Evolutionary conservation across 495 filamentous ascomycete genomes (phyloP).

Genomic region (Tirmania nivea): DNA sequence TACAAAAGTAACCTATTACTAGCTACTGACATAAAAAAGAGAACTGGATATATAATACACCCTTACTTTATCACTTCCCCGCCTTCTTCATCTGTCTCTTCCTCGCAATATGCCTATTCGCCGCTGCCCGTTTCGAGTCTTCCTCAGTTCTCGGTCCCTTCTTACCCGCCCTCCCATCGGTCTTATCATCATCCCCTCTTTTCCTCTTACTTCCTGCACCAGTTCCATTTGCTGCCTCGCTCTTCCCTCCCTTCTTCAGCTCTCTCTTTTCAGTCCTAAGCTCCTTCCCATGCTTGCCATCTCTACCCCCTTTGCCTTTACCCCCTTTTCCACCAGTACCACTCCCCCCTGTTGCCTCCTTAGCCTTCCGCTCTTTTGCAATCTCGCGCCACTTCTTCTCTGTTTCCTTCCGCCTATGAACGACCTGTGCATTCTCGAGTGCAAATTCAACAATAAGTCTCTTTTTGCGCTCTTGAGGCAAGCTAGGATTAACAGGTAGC

Average conservation of each 20-base stretch:
- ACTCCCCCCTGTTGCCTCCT: not conserved
- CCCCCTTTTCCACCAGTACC: not conserved
- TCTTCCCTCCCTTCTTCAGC: not conserved
- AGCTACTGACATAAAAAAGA: not conserved
- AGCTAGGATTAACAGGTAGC: not conserved
- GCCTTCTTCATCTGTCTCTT: conserved; percentile 11
- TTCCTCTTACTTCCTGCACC: not conserved
- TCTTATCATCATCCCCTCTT: not conserved
- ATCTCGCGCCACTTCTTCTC: conserved; percentile 19
- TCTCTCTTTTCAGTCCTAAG: not conserved
- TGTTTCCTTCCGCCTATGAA: conserved; percentile 47
- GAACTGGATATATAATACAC: too few relatives aligned
- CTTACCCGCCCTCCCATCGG: too few relatives aligned
- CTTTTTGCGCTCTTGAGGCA: conserved; percentile 37
- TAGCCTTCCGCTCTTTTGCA: conserved; percentile 11
- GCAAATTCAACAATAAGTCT: conserved; percentile 90
- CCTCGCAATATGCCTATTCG: conserved; percentile 12
- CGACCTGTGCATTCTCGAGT: conserved; percentile 92
- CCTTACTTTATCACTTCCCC: too few relatives aligned
- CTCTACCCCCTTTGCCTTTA: conserved; percentile 2
- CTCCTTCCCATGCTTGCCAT: not conserved
- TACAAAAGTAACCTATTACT: not conserved
- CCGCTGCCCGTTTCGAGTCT: conserved; percentile 11
- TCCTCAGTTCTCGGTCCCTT: conserved; percentile 4
- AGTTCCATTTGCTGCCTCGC: conserved; percentile 2